Evolutionary conservation across 23 red algal species (phyloP).

Genomic region (Gracilaria gracilis): DNA sequence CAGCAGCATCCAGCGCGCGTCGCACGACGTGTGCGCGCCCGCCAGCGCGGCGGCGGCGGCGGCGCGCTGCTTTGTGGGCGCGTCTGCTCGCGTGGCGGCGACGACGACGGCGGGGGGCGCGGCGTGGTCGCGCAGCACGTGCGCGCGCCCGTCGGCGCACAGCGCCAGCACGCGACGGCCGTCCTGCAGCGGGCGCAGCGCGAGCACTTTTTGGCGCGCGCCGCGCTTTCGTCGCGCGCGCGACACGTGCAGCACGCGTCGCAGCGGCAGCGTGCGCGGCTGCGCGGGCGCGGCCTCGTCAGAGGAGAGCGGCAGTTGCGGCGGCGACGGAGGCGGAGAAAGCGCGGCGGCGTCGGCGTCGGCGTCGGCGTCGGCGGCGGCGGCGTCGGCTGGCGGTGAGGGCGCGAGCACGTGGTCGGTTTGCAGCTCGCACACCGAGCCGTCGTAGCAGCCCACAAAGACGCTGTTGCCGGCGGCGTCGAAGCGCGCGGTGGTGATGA

Average conservation of each 20-base stretch:
- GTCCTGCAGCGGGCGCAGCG: background rate
- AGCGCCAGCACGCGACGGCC: background rate
- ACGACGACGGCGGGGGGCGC: background rate
- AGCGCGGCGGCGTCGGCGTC: background rate
- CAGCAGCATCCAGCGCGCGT: constrained; percentile 35
- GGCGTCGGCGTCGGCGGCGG: background rate
- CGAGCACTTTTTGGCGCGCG: constrained; percentile 1
- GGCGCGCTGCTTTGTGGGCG: background rate
- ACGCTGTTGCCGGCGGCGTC: constrained; percentile 40
- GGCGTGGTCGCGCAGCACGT: constrained; percentile 3
- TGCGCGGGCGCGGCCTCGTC: too few relatives aligned
- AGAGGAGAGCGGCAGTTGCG: too few relatives aligned
- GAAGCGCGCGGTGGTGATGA: constrained; percentile 77
- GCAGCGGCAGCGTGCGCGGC: background rate
- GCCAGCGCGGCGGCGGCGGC: background rate
- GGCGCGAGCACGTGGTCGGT: constrained; percentile 3
- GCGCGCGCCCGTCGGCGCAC: constrained; percentile 6
- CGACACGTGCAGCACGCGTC: background rate
- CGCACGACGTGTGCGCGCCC: too few relatives aligned
- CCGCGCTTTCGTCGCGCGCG: background rate
- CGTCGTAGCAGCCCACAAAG: constrained; percentile 80
- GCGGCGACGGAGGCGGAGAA: background rate
- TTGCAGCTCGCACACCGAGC: constrained; percentile 46
- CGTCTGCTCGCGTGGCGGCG: too few relatives aligned
- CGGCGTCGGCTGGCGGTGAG: background rate